Conservation (phyloP, 2,329 filamentous ascomycete species). For the Claviceps monticola region DNA sequence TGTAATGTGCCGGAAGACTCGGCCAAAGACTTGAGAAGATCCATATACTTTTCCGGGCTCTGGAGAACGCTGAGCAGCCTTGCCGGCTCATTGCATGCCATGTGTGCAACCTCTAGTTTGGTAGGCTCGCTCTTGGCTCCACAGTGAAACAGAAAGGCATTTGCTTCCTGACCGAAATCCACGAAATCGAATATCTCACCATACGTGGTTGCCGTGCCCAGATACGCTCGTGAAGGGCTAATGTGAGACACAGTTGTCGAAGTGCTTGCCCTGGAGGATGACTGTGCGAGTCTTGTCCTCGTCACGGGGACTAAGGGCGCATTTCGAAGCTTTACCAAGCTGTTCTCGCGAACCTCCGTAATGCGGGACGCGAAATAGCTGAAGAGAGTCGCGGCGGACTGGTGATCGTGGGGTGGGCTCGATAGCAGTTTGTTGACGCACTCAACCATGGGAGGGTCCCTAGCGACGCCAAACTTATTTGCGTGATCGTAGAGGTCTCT, state of each 20-base stretch:
- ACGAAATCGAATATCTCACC: conserved; percentile 94
- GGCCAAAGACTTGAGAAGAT: conserved; percentile 66
- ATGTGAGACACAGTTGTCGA: conserved; percentile 25
- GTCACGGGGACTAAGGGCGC: conserved; percentile 59
- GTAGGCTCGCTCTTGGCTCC: conserved; percentile 88
- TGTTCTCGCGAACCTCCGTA: conserved; percentile 53
- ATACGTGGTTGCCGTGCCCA: conserved; percentile 58
- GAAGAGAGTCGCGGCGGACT: conserved; percentile 60
- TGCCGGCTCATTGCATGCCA: conserved; percentile 73
- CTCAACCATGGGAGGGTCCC: conserved; percentile 63
- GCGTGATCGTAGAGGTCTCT: conserved; percentile 69
- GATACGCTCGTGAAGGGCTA: conserved; percentile 61
- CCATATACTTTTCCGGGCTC: conserved; percentile 73
- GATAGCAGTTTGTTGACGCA: conserved; percentile 63
- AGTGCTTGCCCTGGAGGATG: conserved; percentile 19
- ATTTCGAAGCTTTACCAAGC: conserved; percentile 45
- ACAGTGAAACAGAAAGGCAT: conserved; percentile 74
- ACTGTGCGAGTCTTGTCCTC: conserved; percentile 16
- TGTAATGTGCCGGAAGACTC: conserved; percentile 57
- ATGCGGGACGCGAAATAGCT: conserved; percentile 70
- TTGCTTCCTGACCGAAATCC: conserved; percentile 78
- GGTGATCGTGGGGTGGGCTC: conserved; percentile 53
- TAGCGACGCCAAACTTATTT: conserved; percentile 69
- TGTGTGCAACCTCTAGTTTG: conserved; percentile 67
- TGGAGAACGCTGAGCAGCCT: conserved; percentile 69